Conservation (phyloP, 352 stramenopile species). For the Poterioochromonas sp. region DNA sequence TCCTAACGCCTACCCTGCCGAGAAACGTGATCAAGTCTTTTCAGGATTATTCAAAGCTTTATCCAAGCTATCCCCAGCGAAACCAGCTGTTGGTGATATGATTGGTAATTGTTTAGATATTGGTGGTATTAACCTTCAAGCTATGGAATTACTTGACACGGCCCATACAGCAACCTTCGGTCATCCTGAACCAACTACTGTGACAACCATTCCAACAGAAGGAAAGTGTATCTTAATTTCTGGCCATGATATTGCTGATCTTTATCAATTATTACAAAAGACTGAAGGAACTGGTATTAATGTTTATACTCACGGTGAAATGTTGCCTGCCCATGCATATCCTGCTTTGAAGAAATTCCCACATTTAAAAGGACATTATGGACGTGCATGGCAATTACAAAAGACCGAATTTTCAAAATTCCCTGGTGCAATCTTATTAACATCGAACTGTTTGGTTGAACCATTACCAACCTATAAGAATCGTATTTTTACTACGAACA, state of each 20-base stretch:
- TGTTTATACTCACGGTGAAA: slow-evolving; percentile 62
- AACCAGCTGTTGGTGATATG: slow-evolving; percentile 45
- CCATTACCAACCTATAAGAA: slow-evolving; percentile 55
- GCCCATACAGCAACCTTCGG: slow-evolving; percentile 52
- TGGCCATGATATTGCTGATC: slow-evolving; percentile 56
- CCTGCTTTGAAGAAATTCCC: slow-evolving; percentile 53
- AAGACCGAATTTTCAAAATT: slow-evolving; percentile 35
- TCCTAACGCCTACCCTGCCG: slow-evolving; percentile 32
- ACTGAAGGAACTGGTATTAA: slow-evolving; percentile 60
- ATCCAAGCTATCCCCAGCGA: slow-evolving; percentile 43
- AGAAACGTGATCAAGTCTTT: slow-evolving; percentile 51
- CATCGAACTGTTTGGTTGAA: slow-evolving; percentile 60
- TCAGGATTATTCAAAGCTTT: slow-evolving; percentile 51
- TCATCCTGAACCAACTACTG: slow-evolving; percentile 49
- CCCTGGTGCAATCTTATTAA: slow-evolving; percentile 55
- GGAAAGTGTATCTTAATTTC: slow-evolving; percentile 60
- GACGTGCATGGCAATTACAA: slow-evolving; percentile 47
- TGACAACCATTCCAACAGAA: slow-evolving; percentile 48
- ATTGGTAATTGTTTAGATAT: slow-evolving; percentile 50
- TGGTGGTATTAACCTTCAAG: slow-evolving; percentile 52
- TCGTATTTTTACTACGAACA: slow-evolving; percentile 56
- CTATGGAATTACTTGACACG: slow-evolving; percentile 52
- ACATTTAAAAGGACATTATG: slow-evolving; percentile 60
- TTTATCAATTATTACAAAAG: slow-evolving; percentile 53
- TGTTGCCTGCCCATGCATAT: slow-evolving; percentile 61